Evolutionary conservation across 805 yeast species (phyloP).

Genomic region (Candida piceae): DNA sequence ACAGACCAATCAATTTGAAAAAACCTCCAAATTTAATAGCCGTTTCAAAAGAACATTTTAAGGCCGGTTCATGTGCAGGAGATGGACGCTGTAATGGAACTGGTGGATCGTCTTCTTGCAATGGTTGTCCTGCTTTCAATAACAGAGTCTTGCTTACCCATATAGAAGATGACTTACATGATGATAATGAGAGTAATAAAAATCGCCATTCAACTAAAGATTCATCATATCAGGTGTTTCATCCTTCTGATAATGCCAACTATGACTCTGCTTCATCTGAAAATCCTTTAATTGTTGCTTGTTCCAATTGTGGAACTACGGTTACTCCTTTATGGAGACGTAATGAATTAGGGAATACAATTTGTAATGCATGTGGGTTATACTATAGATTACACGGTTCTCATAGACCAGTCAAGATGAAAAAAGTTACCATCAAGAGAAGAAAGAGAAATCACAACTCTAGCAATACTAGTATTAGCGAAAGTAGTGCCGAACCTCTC

Average conservation of each 20-base stretch:
- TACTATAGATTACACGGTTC: conserved; percentile 71
- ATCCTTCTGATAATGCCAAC: conserved; percentile 16
- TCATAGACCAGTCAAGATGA: conserved; percentile 74
- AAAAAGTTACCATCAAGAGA: conserved; percentile 67
- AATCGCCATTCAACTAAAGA: neutral
- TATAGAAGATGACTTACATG: neutral
- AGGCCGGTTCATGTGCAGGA: conserved; percentile 60
- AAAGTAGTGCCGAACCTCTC: neutral
- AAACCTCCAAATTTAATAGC: conserved; percentile 49
- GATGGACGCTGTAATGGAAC: conserved; percentile 84
- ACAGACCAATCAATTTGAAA: conserved; percentile 62
- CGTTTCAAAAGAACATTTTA: conserved; percentile 30
- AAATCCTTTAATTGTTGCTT: conserved; percentile 56
- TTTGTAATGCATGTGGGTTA: conserved; percentile 85
- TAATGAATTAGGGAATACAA: conserved; percentile 74
- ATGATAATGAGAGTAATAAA: neutral
- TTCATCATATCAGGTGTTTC: neutral
- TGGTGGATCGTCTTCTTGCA: conserved; percentile 76
- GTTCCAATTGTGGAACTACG: conserved; percentile 79
- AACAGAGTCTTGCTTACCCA: conserved; percentile 48
- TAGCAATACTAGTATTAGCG: neutral
- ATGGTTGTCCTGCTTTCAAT: conserved; percentile 79
- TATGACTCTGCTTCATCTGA: neutral
- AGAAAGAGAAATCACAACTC: conserved; percentile 44
- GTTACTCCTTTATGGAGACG: conserved; percentile 86